Base-by-base conservation (phyloP, 129 eudicot species). In the Dittrichia graveolens region DNA sequence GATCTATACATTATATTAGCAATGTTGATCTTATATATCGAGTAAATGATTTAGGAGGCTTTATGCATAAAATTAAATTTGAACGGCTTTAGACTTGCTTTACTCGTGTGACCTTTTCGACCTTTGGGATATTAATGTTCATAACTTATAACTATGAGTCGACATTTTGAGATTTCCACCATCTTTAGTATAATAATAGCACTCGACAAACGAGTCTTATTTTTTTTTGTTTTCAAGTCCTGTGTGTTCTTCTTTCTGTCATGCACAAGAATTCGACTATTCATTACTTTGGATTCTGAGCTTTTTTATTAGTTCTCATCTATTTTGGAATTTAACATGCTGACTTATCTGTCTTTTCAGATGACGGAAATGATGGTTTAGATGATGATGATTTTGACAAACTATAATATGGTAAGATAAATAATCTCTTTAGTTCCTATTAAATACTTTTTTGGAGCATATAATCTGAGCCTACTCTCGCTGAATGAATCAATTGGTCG, bases 321-420 rank as follows among this genome's bases (percentile, higher is more conserved):
- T 54, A 31, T 45, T 31, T 42, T 31, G 12, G 49, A 75, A 57
- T 60, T 69, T 14, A 41, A 24, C 61, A 42, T 49, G 15, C 9
- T 63, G 40, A 14, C 43, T 65, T 65, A 18, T 73, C 43, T 50
- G 69, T 54, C 76, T 70, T 79, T 60, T 73, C 84, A 93, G 98
- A 93, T 71, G 98, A 85, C 59, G 84, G 87, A 16, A 83, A 72
- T 50, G 89, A 86, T 45, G 96, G 77, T 63, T 84, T 84, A 66
- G 82, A 78, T 75, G 97, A 90, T 62, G 98, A 94, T 81, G 98
- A 94, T 84, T 90, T 94, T 81, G 97, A 90, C 88, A 90, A 90
- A 75, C 80, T 90, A 71, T 84, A 83, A 80, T 71, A 76, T 12
- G 87, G 96, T 90, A 80, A 80, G 98, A 48, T 34, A 41, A 50